phyloP scores from a whole-genome alignment of 2,329 filamentous ascomycete species.

The Fusarium compactum region DNA sequence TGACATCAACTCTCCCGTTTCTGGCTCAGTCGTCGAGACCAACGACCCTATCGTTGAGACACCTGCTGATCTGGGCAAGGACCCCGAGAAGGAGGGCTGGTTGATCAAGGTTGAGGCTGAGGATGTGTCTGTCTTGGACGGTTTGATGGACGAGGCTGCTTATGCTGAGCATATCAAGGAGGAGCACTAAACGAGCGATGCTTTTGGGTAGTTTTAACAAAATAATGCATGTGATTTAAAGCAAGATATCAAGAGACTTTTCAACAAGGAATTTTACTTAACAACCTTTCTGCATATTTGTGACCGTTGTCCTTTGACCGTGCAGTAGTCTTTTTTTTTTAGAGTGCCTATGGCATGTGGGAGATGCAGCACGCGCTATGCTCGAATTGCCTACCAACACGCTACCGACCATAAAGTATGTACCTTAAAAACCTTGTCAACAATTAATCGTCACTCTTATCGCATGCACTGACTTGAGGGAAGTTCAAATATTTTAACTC shows the following conservation, averaged over 20 bases:
- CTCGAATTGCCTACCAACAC: too few relatives aligned
- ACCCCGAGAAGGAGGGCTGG: constrained; percentile 84
- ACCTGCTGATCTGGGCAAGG: constrained; percentile 70
- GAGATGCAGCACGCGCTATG: too few relatives aligned
- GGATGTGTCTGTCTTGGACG: constrained; percentile 67
- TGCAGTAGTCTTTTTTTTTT: too few relatives aligned
- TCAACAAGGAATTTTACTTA: not conserved
- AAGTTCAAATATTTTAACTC: not conserved
- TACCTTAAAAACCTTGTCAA: too few relatives aligned
- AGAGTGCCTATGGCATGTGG: too few relatives aligned
- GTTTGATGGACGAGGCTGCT: constrained; percentile 76
- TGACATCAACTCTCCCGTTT: constrained; percentile 86
- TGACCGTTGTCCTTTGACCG: too few relatives aligned
- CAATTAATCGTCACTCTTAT: not conserved
- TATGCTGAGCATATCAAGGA: constrained; percentile 60
- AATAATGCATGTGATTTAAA: constrained; percentile 33
- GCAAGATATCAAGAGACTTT: constrained; percentile 33
- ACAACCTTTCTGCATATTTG: not conserved
- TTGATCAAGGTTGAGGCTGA: constrained; percentile 81
- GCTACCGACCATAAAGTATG: too few relatives aligned
- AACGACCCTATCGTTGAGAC: constrained; percentile 62
- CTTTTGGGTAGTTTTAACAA: not conserved
- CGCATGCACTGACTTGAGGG: too few relatives aligned
- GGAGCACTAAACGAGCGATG: constrained; percentile 15
- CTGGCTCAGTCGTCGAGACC: constrained; percentile 75